Evolutionary conservation across 495 filamentous ascomycete species (phyloP), one percentile per base, ranked within the genome.

Genomic region (Neurospora sp.): DNA sequence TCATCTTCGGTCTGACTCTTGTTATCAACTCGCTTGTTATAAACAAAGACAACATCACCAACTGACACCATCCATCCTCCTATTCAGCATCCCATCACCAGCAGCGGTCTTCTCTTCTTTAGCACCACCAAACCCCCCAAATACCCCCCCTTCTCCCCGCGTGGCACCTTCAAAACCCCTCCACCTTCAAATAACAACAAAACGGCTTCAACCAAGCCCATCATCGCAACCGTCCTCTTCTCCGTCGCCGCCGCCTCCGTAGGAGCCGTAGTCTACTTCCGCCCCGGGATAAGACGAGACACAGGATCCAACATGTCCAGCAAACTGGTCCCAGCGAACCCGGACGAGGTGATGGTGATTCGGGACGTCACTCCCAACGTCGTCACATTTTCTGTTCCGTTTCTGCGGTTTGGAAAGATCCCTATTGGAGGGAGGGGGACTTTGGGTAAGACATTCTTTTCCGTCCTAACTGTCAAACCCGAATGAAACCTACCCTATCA

Each of bases 391-490:
- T 96, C 92, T 10, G 84, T 92, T 2, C 96, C 96, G 20, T 99
- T 99, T 82, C 80, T 88, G 69, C 92, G 96, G 16, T 93, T 94
- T 77, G 94, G 94, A 54, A 83, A 81, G 62, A 79, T 97, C 72
- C 94, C 93, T 71, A 86, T 98, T 77, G 96, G 96, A 59, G 94
- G 93, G 44, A 86, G 96, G 76, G 94, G 91, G 72, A 98, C 96
- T 14, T 84, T 97, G 73, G 92, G 94, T 95, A 82, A 81, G 85
- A 79, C 69, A 40, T 69, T 31, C 8, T 4, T 44, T 42, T 35
- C 66, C 48, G 69, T 69, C 42, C 39, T 39, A 39, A 39, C 1
- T 40, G 39, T 14, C 35, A 23, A 14, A 54, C 39, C 39, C 46
- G 46, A 20, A 8, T 54, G 46, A 20, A 8, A 66, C 5, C 39